Evolutionary conservation across 2,329 filamentous ascomycete genomes (phyloP), one percentile per base, ranked within the genome.

Genomic region (Apiospora kogelbergensis): DNA sequence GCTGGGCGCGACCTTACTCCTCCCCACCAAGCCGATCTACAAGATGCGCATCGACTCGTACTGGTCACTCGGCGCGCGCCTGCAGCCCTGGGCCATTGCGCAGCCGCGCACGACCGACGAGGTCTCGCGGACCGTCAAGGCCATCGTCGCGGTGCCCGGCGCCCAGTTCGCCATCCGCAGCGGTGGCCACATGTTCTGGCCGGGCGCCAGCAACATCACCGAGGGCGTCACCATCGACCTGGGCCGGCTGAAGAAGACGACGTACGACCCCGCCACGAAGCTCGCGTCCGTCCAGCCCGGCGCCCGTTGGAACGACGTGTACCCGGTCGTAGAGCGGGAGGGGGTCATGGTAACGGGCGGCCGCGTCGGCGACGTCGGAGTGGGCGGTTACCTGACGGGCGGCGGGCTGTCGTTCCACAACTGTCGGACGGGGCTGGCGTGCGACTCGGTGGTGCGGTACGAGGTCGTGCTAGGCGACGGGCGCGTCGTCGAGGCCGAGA

Each of bases 391-490:
- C 48, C 63, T 75, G 17, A 70, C 71, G 0, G 76, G 76, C 11
- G 75, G 76, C 15, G 76, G 76, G 24, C 71, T 73, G 53, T 72
- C 70, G 4, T 74, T 73, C 63, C 71, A 72, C 68, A 70, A 71
- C 13, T 69, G 63, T 13, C 76, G 77, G 0, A 75, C 80, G 45
- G 84, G 85, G 3, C 81, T 82, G 68, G 81, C 77, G n/a, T 83
- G 81, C 67, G 84, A 84, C 69, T 82, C 80, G 46, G 79, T 86
- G 2, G 69, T 78, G 48, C 80, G 78, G 66, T 84, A 76, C 65
- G 73, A 84, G 70, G 80, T 86, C 30, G 82, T 86, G 2, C 78
- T 84, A 1, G 80, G 80, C 0, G 74, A 74, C 66, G 83, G 83
- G 30, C 68, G 63, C 24, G 77, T 85, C 17, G 53, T 60, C 30